Percentiles rank a stretch among this genome's conserved stretches.
phyloP scores from a whole-genome alignment of 176 grass and related monocot species.

The Cymbopogon citratus region DNA sequence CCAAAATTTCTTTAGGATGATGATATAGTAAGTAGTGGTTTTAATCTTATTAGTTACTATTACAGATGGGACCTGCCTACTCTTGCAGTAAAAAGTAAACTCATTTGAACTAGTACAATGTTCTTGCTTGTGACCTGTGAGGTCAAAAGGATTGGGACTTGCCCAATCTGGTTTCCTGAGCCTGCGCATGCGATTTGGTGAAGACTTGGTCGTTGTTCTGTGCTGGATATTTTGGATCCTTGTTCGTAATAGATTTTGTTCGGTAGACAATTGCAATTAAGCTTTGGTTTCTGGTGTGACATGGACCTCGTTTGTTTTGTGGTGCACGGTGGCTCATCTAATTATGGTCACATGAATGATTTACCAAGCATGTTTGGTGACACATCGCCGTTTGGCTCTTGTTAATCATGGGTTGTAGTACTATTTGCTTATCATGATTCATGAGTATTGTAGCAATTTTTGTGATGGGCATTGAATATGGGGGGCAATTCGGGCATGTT shows the following conservation, averaged over 20 bases:
- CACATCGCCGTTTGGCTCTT: constrained; percentile 28
- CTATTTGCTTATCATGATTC: too few relatives aligned
- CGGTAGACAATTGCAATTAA: constrained; percentile 9
- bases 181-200: neutral
- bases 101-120: neutral
- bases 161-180: neutral
- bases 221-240: constrained; percentile 20
- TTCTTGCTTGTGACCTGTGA: constrained; percentile 8
- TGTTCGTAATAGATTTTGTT: constrained; percentile 21
- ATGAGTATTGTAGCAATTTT: too few relatives aligned
- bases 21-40: neutral
- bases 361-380: constrained; percentile 39
- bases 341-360: constrained; percentile 42
- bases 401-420: constrained; percentile 19
- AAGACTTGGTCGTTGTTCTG: constrained; percentile 7
- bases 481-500: neutral
- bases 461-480: neutral
- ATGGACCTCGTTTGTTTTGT: constrained; percentile 33
- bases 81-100: neutral
- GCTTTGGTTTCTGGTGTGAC: constrained; percentile 34
- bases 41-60: too few relatives aligned
- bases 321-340: constrained; percentile 7
- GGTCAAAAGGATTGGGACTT: neutral
- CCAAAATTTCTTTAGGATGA: constrained; percentile 1
- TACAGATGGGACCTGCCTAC: neutral